phyloP scores from a whole-genome alignment of 768 basidiomycete species.

The Serendipita sp. region DNA sequence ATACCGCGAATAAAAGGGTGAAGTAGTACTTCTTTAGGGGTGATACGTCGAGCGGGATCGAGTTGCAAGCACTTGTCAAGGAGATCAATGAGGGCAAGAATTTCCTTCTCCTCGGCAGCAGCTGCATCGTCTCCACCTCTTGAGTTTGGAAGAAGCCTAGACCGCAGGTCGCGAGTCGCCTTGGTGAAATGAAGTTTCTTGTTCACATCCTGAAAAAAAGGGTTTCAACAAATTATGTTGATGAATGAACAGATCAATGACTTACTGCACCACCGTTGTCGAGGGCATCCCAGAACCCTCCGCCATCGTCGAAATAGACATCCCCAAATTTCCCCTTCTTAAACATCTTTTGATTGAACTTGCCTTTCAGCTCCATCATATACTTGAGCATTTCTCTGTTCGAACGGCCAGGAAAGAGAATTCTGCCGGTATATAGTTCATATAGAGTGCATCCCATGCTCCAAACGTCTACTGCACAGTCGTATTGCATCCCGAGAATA shows the following conservation, averaged over 20 bases:
- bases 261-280: constrained; percentile 69
- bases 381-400: constrained; percentile 96
- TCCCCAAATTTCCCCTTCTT: constrained; percentile 89
- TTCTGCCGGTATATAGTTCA: constrained; percentile 90
- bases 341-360: constrained; percentile 85
- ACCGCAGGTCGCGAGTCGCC: constrained; percentile 62
- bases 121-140: constrained; percentile 29
- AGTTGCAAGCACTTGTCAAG: constrained; percentile 81
- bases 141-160: constrained; percentile 78
- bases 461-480: constrained; percentile 89
- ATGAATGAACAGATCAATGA: constrained; percentile 14
- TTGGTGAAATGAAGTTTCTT: constrained; percentile 74
- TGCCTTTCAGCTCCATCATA: constrained; percentile 96
- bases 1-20: constrained; percentile 72
- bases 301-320: constrained; percentile 85
- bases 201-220: constrained; percentile 45
- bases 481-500: constrained; percentile 91
- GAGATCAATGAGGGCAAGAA: constrained; percentile 72
- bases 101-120: constrained; percentile 59
- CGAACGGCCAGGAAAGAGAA: constrained; percentile 87
- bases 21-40: constrained; percentile 74
- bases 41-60: constrained; percentile 72
- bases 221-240: background rate
- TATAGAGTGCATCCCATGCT: constrained; percentile 96
- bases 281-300: constrained; percentile 47